Percentiles rank a stretch among this genome's conserved stretches.
These are phyloP conservation scores for Entomophthora muscae DNA, from an alignment of 371 early-diverging fungal genomes.

Conservation along the genomic window DNA sequence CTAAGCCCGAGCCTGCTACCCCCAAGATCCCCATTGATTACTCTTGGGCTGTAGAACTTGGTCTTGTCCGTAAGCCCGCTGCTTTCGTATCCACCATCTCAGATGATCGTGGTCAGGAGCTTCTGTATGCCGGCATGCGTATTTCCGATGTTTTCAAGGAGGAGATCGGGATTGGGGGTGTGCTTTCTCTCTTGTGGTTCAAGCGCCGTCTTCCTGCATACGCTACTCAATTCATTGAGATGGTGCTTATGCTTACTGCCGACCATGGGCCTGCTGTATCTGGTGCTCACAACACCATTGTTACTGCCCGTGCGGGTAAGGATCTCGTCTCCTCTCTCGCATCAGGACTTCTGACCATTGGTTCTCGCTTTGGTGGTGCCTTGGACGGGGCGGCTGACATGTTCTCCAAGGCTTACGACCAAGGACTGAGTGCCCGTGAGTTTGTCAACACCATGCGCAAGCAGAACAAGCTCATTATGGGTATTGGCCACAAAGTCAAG, in stretches of 20 bases:
- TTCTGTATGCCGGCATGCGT: conserved; percentile 94
- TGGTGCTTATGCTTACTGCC: conserved; percentile 97
- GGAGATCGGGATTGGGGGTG: conserved; percentile 94
- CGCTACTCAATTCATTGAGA: conserved; percentile 93
- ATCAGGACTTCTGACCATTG: conserved; percentile 84
- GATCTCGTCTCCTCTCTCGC: conserved; percentile 89
- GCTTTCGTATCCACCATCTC: conserved; percentile 94
- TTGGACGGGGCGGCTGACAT: conserved; percentile 87
- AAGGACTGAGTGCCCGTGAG: conserved; percentile 71
- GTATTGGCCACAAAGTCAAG: conserved; percentile 98
- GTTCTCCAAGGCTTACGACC: conserved; percentile 81
- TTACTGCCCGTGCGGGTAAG: conserved; percentile 95
- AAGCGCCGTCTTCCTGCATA: conserved; percentile 88
- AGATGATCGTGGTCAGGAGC: conserved; percentile 97
- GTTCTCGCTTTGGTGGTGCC: conserved; percentile 94
- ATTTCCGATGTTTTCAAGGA: conserved; percentile 95
- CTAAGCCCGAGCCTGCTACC: conserved; percentile 69
- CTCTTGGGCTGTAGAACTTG: conserved; percentile 95
- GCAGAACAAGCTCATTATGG: conserved; percentile 76
- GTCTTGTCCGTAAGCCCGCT: conserved; percentile 94
- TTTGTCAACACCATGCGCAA: conserved; percentile 84
- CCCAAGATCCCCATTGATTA: conserved; percentile 98
- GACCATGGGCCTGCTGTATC: conserved; percentile 94
- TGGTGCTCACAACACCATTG: conserved; percentile 95
- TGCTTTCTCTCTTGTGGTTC: conserved; percentile 92